Conservation (phyloP, 2,329 filamentous ascomycete species). For the Penicillium sp. region DNA sequence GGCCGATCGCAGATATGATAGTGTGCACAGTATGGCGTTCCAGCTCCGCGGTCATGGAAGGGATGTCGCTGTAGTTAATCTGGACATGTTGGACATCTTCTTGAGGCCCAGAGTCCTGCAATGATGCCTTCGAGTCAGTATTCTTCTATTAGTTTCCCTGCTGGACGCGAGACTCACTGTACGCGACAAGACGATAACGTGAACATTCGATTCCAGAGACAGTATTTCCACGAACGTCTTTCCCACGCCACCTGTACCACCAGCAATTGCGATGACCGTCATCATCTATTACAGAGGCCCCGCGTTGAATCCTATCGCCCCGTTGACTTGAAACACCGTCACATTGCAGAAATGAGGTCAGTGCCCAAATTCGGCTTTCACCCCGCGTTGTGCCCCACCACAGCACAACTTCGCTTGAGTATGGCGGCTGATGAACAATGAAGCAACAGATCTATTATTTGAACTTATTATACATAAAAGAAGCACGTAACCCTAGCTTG, state of each 20-base stretch:
- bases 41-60: constrained; percentile 35
- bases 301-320: neutral
- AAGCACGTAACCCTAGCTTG: neutral
- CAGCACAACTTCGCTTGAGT: constrained; percentile 7
- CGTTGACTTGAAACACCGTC: neutral
- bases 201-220: constrained; percentile 38
- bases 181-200: constrained; percentile 52
- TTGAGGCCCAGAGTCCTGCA: constrained; percentile 11
- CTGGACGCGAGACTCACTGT: constrained; percentile 45
- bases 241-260: constrained; percentile 56
- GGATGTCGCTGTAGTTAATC: constrained; percentile 45
- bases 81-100: constrained; percentile 28
- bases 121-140: neutral
- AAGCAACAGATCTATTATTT: neutral
- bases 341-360: neutral
- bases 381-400: constrained; percentile 24
- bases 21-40: constrained; percentile 52
- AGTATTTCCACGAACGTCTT: constrained; percentile 55
- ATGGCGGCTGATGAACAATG: neutral
- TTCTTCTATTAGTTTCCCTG: too few species aligned
- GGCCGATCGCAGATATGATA: constrained; percentile 52
- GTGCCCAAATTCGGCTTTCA: constrained; percentile 13
- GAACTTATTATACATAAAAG: neutral
- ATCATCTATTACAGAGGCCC: constrained; percentile 32
- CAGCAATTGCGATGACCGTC: constrained; percentile 54